Evolutionary conservation across 305 asterid species (phyloP), one percentile per base, ranked within the genome.

Genomic region (Petunia hybrid): DNA sequence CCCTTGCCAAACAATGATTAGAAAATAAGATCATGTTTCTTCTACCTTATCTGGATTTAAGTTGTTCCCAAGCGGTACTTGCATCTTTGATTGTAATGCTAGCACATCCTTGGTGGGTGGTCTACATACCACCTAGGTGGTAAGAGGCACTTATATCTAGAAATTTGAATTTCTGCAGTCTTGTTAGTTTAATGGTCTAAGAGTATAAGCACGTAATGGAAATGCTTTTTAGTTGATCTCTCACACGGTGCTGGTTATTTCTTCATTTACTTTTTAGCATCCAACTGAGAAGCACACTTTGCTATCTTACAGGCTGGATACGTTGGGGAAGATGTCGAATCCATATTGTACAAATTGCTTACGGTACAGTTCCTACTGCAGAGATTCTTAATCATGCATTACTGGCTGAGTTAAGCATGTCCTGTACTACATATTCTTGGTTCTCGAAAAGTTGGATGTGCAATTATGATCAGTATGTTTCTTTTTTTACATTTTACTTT

Each of bases 281-380:
- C 64, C 68, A 71, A 76, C 81, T 88, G 60, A 85, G 79, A 61
- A 45, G 31, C 84, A 74, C 66, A 10, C 68, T 69, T 77, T 83
- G 60, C 79, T 75, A 65, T 87, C 68, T 85, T 86, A 86, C 97
- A 95, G 99, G 99, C 99, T 86, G 99, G 99, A 82, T 95, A 95
- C 76, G 99, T 95, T 77, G 99, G 99, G 61, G 99, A 95, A 92
- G 99, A 95, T 82, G 99, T 95, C 70, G 99, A 93, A 90, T 93
- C 99, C 80, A 95, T 95, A 90, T 85, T 95, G 88, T 87, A 93
- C 91, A 95, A 95, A 86, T 84, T 95, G 82, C 97, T 95, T 80
- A 84, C 84, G 87, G 99, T 95, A 89, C 70, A 69, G 55, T 56
- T 83, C 67, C 61, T 79, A 14, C 36, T 38, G 57, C 57, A 38